Base-by-base conservation (phyloP, 352 stramenopile genomes). In the Globisporangium splendens region DNA sequence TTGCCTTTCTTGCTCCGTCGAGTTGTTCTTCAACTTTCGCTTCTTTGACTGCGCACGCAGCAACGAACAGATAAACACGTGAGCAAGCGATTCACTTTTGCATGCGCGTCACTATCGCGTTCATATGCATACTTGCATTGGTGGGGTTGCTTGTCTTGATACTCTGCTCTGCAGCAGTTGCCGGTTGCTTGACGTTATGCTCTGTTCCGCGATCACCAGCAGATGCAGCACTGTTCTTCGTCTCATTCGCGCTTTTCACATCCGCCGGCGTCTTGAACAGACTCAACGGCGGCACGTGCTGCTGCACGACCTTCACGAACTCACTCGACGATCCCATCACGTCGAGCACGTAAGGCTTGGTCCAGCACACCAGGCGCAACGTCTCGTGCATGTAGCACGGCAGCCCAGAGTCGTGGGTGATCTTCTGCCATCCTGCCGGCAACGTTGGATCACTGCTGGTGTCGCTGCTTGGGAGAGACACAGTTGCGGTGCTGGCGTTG, bases 381-480 rank as follows among this genome's bases (percentile, higher is more conserved):
- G 59, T 56, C 15, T 73, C 69, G 51, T 94, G 77, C 56, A 90
- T 68, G 56, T 82, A 94, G 62, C 82, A 94, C 14, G 71, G 68
- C 46, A 94, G 57, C 0, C 80, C 80, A 5, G 82, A 94, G 42
- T 73, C 71, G 63, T 94, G 85, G 12, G 69, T 56, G 39, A 92
- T 69, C 13, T 69, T 65, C 50, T 77, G 68, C 85, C 85, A 94
- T 13, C 82, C 82, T 46, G 64, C 50, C 31, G 85, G 85, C 49
- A 94, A 62, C 13, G 67, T 63, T 21, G 56, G 52, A 47, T 84
- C 73, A 17, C 24, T 12, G 22, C 39, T 50, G 17, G 8, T 43
- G 38, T 17, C 31, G 59, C 56, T 7, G 58, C 53, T 33, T 55
- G 47, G 17, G 39, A 13, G n/a, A 31, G 21, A 55, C 50, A 13